Base-by-base conservation (phyloP, 371 early-diverging fungal genomes). In the Mortierella sp. region DNA sequence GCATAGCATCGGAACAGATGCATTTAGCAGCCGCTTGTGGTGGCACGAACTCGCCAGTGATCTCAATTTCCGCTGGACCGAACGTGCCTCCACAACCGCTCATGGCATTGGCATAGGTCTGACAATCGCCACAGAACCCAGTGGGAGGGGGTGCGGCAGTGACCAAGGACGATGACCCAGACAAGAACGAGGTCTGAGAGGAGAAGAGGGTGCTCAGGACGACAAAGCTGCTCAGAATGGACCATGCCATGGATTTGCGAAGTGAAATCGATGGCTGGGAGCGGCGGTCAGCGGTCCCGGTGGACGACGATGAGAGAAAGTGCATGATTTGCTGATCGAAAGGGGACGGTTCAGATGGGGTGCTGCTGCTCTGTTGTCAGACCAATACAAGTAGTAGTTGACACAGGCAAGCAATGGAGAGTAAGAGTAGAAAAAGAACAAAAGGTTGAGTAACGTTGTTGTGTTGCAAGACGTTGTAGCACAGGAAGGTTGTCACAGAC, bases 41-140 rank as follows among this genome's bases (percentile, higher is more conserved):
- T 43, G 64, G 61, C 53, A 16, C 21, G 57, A 70, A 75, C 6
- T 25, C 26, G 25, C 71, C 71, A 12, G 48, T 52, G 57, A 71
- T 63, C 48, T 63, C 52, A 58, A 75, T 66, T 21, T 67, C 61
- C 2, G 46, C 53, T 0, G 23, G 7, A 16, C 44, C 26, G 43
- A 75, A 75, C 1, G 76, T 60, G 14, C 48, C 70, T 5, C 76
- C 71, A 21, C 76, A 75, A 12, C 68, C 67, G 18, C 46, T 14
- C 14, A 75, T 45, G n/a, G 71, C 76, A 12, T 45, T 44, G n/a
- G 71, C 71, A 29, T 60, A 75, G 4, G 76, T 75, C 53, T 75
- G 68, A 46, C 76, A 75, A 37, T 75, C 76, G 23, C 64, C 61
- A 52, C 71, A 70, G 62, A 75, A 75, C 2, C 76, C 76, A 6